Evolutionary conservation across 192 early-diverging fungal species (phyloP).

Genomic region (Gigaspora rosea): DNA sequence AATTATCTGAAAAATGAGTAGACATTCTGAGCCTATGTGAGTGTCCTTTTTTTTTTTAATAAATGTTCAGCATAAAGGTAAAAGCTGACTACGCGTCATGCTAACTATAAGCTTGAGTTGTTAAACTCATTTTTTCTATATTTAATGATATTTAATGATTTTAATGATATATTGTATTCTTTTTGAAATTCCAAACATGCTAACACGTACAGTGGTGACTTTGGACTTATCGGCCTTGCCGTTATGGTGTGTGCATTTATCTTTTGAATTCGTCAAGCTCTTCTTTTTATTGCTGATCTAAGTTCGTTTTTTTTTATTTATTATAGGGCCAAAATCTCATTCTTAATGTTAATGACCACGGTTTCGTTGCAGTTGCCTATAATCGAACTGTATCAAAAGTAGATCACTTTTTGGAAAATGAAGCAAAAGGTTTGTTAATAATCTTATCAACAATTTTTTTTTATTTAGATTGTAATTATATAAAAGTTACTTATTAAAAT

Average conservation of each 20-base stretch:
- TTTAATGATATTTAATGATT: too few species aligned
- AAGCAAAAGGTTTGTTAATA: constrained; percentile 81
- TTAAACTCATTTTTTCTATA: too few species aligned
- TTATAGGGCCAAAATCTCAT: constrained; percentile 93
- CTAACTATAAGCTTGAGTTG: too few species aligned
- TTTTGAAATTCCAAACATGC: too few species aligned
- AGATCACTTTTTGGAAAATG: constrained; percentile 90
- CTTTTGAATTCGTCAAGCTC: background rate
- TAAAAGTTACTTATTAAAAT: background rate
- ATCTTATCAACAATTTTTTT: background rate
- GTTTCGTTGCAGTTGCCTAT: constrained; percentile 91
- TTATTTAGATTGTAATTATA: background rate
- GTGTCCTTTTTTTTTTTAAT: too few species aligned
- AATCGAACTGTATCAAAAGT: constrained; percentile 96
- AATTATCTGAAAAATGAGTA: too few species aligned
- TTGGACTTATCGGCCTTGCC: constrained; percentile 98
- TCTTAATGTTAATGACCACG: constrained; percentile 98
- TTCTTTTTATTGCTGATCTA: background rate
- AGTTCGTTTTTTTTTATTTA: constrained; percentile 19
- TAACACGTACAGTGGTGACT: constrained; percentile 73
- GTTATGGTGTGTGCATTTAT: constrained; percentile 81
- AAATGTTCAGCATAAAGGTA: too few species aligned
- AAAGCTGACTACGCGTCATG: too few species aligned
- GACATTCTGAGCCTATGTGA: too few species aligned
- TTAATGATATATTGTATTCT: too few species aligned